Base-by-base conservation (phyloP, 108 stramenopile genomes). In the Pseudonitzschia pungens region DNA sequence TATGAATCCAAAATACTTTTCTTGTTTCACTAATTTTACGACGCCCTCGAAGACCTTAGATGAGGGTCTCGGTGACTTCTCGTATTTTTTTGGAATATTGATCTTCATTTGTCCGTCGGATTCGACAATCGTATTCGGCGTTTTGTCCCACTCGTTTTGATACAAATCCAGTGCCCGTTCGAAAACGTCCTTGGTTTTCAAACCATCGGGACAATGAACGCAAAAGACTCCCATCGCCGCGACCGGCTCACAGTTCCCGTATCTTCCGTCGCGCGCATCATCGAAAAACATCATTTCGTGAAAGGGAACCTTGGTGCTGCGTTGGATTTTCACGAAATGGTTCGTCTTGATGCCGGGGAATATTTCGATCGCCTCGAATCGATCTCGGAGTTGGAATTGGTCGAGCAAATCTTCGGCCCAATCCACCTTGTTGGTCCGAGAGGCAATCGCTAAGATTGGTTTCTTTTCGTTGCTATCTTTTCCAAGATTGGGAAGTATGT, bases 271-370 rank as follows among this genome's bases (percentile, higher is more conserved):
- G 21, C 85, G 76, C 11, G 84, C 90, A 73, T 97, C 91, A 75
- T 97, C 96, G 73, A 97, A 96, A 74, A 97, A 97, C 1, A 86
- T 54, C 93, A 95, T 97, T 22, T 92, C 80, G 22, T 85, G 77
- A 69, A 79, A 94, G 0, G 80, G 32, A 11, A 95, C 76, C 18
- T 83, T 79, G 21, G 82, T 82, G 33, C 72, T 73, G 22, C 71
- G 44, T 11, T 81, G 74, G 2, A 96, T 67, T 26, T 81, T 75
- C 43, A 73, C 59, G 73, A 94, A 92, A 67, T 93, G 96, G 44
- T 75, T 63, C 79, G 81, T 69, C 60, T 92, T 92, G 74, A 87
- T 81, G 1, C 87, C 89, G 2, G 90, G 87, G 50, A 86, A 84
- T 24, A 95, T 95, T 60, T 95, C 89, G 24, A 90, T 65, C 51